Evolutionary conservation across 1,139 yeast genomes (phyloP).

Genomic region (Suhomyces panamericanus): DNA sequence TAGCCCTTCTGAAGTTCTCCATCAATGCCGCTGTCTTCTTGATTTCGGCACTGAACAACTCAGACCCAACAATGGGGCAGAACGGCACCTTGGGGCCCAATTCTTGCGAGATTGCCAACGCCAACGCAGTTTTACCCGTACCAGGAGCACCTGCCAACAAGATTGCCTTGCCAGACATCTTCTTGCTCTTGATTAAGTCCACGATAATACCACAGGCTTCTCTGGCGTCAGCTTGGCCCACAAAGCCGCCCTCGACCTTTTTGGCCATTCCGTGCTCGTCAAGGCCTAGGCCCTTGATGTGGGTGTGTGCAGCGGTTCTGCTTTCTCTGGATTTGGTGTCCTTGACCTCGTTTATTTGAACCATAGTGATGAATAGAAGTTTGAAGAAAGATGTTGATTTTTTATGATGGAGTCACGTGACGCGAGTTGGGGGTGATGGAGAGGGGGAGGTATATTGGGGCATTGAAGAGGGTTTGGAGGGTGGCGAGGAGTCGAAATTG

Average conservation of each 20-base stretch:
- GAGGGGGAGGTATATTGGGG: not conserved
- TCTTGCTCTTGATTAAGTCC: conserved; percentile 88
- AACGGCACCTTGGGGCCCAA: conserved; percentile 98
- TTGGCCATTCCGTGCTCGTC: conserved; percentile 90
- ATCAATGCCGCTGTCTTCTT: conserved; percentile 95
- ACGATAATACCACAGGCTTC: conserved; percentile 97
- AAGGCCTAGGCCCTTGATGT: conserved; percentile 90
- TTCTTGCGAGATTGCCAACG: conserved; percentile 94
- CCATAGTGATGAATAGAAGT: conserved; percentile 47
- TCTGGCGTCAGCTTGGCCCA: conserved; percentile 92
- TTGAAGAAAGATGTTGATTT: conserved; percentile 5
- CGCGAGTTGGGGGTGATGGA: not conserved
- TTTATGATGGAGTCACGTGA: conserved; percentile 6
- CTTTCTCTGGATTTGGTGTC: conserved; percentile 57
- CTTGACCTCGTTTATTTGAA: conserved; percentile 80
- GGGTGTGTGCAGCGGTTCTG: conserved; percentile 96
- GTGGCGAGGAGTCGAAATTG: no score
- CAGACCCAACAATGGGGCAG: conserved; percentile 96
- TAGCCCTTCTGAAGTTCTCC: conserved; percentile 97
- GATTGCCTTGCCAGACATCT: conserved; percentile 95
- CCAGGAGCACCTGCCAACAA: conserved; percentile 97
- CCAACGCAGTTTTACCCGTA: conserved; percentile 96
- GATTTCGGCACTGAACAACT: conserved; percentile 93
- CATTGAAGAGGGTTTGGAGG: no score
- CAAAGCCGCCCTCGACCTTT: conserved; percentile 88